Percentiles rank a stretch among this genome's conserved stretches.
phyloP scores from a whole-genome alignment of 352 stramenopile genomes.

The Blastocystis sp. region DNA sequence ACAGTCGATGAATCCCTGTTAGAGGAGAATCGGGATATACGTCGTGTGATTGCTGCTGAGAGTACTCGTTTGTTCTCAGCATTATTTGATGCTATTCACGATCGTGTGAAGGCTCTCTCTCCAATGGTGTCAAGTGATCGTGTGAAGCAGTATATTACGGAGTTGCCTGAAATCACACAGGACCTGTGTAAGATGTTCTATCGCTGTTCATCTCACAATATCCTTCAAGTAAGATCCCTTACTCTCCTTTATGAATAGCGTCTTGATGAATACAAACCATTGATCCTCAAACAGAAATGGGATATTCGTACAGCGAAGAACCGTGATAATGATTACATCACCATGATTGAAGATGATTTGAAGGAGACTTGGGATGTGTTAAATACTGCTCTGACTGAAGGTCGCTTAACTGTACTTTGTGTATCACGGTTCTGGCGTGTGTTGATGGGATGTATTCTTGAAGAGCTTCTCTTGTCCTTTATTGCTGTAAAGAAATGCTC shows the following conservation, averaged over 20 bases:
- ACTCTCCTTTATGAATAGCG: not conserved
- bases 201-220: conserved; percentile 23
- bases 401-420: conserved; percentile 3
- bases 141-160: conserved; percentile 17
- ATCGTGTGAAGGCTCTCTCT: conserved; percentile 15
- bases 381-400: conserved; percentile 27
- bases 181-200: conserved; percentile 66
- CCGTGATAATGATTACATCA: conserved; percentile 25
- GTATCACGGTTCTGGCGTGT: conserved; percentile 61
- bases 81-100: conserved; percentile 28
- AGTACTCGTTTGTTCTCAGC: conserved; percentile 57
- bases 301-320: conserved; percentile 46
- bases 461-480: conserved; percentile 26
- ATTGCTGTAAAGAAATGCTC: conserved; percentile 64
- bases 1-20: conserved; percentile 47
- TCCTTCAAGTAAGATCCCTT: not conserved
- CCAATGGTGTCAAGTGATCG: not conserved
- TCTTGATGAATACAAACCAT: conserved; percentile 24
- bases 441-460: conserved; percentile 42
- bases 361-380: conserved; percentile 12
- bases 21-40: conserved; percentile 32
- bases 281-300: conserved; percentile 64
- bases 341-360: conserved; percentile 31
- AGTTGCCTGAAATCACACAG: conserved; percentile 44
- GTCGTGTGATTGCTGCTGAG: conserved; percentile 40